phyloP scores from a whole-genome alignment of 2,329 filamentous ascomycete genomes.

The Pestalotiopsis sp. region DNA sequence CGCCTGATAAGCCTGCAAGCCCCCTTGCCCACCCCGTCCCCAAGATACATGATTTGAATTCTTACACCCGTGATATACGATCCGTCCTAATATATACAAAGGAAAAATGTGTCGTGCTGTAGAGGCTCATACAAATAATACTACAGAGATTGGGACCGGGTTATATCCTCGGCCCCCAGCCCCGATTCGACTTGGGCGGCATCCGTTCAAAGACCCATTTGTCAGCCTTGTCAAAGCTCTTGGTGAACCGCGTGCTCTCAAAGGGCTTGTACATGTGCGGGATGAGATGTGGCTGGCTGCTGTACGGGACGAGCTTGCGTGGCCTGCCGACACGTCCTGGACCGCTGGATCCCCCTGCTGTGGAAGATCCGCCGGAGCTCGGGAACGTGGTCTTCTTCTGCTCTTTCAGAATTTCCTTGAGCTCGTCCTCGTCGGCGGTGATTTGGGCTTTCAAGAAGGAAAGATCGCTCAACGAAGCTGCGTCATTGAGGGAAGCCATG shows the following conservation, averaged over 20 bases:
- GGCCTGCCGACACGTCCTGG: slow-evolving; percentile 20
- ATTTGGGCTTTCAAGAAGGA: slow-evolving; percentile 86
- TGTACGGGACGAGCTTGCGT: slow-evolving; percentile 38
- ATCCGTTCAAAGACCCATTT: slow-evolving; percentile 30
- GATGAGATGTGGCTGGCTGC: slow-evolving; percentile 38
- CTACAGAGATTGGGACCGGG: background rate
- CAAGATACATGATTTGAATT: background rate
- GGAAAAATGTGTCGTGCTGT: background rate
- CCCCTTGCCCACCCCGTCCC: background rate
- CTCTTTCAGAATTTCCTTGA: slow-evolving; percentile 72
- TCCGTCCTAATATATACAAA: background rate
- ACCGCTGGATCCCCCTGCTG: slow-evolving; percentile 2
- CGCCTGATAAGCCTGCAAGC: background rate
- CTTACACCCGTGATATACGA: background rate
- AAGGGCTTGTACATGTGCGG: slow-evolving; percentile 41
- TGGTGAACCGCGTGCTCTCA: slow-evolving; percentile 37
- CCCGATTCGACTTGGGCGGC: slow-evolving; percentile 17
- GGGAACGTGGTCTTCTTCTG: slow-evolving; percentile 40
- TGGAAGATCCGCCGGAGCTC: slow-evolving; percentile 15
- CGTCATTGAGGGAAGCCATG: slow-evolving; percentile 71
- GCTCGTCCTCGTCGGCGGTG: slow-evolving; percentile 70
- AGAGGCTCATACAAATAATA: background rate
- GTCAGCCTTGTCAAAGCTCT: slow-evolving; percentile 18
- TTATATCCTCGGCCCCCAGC: background rate
- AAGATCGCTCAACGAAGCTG: slow-evolving; percentile 47